phyloP scores from a whole-genome alignment of 2,329 filamentous ascomycete genomes.

The Ceratocystis eucalypticola region DNA sequence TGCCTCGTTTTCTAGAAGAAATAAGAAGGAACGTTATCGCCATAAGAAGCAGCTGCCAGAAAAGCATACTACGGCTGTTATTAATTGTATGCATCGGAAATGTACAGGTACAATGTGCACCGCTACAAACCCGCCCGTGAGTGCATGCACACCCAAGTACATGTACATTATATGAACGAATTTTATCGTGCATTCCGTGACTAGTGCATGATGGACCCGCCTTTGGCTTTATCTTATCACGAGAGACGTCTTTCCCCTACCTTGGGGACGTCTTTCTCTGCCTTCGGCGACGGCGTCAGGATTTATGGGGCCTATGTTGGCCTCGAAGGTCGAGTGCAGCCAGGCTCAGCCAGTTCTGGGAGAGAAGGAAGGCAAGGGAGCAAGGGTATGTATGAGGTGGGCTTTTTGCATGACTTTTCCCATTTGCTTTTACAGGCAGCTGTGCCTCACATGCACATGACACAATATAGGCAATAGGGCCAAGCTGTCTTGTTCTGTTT shows the following conservation, averaged over 20 bases:
- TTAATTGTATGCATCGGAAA: background rate
- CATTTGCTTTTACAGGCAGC: background rate
- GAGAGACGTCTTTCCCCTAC: background rate
- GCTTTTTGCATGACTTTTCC: background rate
- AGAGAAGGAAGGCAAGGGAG: background rate
- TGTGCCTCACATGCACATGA: background rate
- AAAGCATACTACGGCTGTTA: background rate
- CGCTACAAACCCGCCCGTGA: no score
- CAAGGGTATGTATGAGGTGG: background rate
- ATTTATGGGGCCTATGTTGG: slow-evolving; percentile 4
- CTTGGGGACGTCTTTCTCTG: background rate
- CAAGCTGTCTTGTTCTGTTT: background rate
- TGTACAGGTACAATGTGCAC: no score
- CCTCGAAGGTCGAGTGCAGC: background rate
- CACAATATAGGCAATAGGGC: background rate
- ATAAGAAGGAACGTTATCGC: background rate
- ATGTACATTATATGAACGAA: background rate
- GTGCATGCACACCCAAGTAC: no score
- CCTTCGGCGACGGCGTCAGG: slow-evolving; percentile 12
- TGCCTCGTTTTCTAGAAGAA: background rate
- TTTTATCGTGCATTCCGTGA: background rate
- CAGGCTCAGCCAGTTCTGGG: background rate
- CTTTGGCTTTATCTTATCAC: background rate
- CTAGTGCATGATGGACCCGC: background rate
- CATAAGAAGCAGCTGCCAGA: background rate